Base-by-base conservation (phyloP, 345 rosid species). In the Geranium rotundifolium region DNA sequence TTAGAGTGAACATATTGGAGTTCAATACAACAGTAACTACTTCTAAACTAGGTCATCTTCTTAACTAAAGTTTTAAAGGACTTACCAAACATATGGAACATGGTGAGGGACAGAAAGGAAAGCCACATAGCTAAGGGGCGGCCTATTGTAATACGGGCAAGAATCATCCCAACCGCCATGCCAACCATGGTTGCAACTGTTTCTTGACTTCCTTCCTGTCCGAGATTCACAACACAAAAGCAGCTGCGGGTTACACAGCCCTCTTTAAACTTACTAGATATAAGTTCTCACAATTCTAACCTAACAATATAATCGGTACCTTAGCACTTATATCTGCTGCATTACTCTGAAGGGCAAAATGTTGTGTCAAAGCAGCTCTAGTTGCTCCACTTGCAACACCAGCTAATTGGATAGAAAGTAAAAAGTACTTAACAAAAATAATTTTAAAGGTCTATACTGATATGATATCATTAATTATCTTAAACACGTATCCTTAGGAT, bases 361-460 rank as follows among this genome's bases (percentile, higher is more conserved):
- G 98, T 65, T 91, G 98, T 56, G 98, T 89, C 73, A 91, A 74
- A 66, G 98, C 98, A 73, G 98, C 98, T 81, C 98, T 83, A 39
- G 98, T 91, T 56, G 98, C 95, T 78, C 98, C 98, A 76, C 96
- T 88, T 61, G 96, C 98, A 77, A 91, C 98, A 73, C 98, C 95
- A 63, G 98, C 96, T 91, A 73, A 71, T 66, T 20, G 59, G 60
- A 61, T 50, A 57, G 19, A 65, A 3, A 41, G 54, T 39, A 37
- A 62, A 29, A 30, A 61, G 27, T 46, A 9, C 58, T 62, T 57
- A 54, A 4, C n/a, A 64, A 27, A 19, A 61, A 64, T 41, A 55
- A 18, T 55, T 0, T 7, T 46, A 9, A 46, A 10, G 13, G 52
- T 46, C 16, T 46, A 2, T 46, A 46, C 14, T 9, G 16, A 23